Evolutionary conservation across 2,329 filamentous ascomycete species (phyloP).

Genomic region (Ilyonectria sp.): DNA sequence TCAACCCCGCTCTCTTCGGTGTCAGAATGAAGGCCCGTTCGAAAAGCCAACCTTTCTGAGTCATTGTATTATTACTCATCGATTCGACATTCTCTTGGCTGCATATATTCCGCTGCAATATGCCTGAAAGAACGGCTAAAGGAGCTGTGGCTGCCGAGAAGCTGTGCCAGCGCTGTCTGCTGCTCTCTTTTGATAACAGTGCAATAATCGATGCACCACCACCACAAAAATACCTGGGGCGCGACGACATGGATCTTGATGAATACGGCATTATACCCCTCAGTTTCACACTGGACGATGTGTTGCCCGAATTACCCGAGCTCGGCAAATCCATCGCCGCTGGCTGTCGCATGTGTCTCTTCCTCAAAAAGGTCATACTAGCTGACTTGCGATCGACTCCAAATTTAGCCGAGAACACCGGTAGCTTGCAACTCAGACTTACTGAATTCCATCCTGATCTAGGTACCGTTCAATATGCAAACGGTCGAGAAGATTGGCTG

Average conservation of each 20-base stretch:
- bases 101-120: too few species aligned
- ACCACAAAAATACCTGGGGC: background rate
- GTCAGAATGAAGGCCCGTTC: too few species aligned
- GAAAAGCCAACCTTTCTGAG: too few species aligned
- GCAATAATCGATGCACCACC: background rate
- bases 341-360: slow-evolving; percentile 8
- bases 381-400: background rate
- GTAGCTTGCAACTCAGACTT: background rate
- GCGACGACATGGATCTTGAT: background rate
- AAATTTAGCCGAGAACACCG: too few species aligned
- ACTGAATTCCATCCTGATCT: background rate
- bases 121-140: too few species aligned
- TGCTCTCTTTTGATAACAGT: background rate
- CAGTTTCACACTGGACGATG: background rate
- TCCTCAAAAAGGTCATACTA: slow-evolving; percentile 3
- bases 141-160: background rate
- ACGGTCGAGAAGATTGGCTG: background rate
- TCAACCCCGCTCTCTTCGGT: too few species aligned
- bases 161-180: slow-evolving; percentile 2
- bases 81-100: too few species aligned
- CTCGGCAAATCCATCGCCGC: background rate
- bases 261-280: background rate
- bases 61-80: too few species aligned
- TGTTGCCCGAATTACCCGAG: background rate
- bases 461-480: background rate